Evolutionary conservation across 176 grass and related monocot genomes (phyloP).

Genomic region (Olyra latifolia): DNA sequence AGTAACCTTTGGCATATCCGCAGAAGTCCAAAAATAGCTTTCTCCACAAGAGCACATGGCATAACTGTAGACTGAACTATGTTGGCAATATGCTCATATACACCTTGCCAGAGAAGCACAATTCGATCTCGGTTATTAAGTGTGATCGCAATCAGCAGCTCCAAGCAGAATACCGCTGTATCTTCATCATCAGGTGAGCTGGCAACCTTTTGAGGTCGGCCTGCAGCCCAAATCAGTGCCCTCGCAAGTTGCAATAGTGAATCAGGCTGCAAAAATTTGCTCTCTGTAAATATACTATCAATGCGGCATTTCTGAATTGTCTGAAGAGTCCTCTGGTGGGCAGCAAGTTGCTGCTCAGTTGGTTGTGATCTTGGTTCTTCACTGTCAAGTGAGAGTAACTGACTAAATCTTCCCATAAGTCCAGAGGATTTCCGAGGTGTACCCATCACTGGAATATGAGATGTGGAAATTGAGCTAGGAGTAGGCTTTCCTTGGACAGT

Average conservation of each 20-base stretch:
- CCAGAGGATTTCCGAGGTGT: constrained; percentile 92
- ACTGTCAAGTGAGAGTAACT: constrained; percentile 93
- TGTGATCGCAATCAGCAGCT: constrained; percentile 92
- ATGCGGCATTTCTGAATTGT: constrained; percentile 97
- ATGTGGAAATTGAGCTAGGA: constrained; percentile 68
- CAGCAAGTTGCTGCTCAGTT: constrained; percentile 94
- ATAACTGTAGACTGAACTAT: constrained; percentile 94
- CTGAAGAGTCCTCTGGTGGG: constrained; percentile 93
- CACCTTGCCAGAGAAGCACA: constrained; percentile 90
- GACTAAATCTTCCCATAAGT: constrained; percentile 97
- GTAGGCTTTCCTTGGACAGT: constrained; percentile 70
- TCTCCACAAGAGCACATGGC: constrained; percentile 93
- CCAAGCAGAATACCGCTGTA: constrained; percentile 96
- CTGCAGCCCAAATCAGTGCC: constrained; percentile 92
- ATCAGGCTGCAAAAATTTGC: constrained; percentile 89
- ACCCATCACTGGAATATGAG: constrained; percentile 86
- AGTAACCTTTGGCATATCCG: constrained; percentile 95
- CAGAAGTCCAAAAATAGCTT: constrained; percentile 96
- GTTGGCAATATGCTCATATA: constrained; percentile 94
- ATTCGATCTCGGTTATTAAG: constrained; percentile 93
- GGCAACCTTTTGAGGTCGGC: constrained; percentile 78
- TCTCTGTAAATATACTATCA: constrained; percentile 92
- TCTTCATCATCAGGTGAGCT: constrained; percentile 91
- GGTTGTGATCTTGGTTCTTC: constrained; percentile 95
- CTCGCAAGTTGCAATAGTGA: constrained; percentile 88